Base-by-base conservation (phyloP, 2,329 filamentous ascomycete species). In the Proliferodiscus dingleyae region DNA sequence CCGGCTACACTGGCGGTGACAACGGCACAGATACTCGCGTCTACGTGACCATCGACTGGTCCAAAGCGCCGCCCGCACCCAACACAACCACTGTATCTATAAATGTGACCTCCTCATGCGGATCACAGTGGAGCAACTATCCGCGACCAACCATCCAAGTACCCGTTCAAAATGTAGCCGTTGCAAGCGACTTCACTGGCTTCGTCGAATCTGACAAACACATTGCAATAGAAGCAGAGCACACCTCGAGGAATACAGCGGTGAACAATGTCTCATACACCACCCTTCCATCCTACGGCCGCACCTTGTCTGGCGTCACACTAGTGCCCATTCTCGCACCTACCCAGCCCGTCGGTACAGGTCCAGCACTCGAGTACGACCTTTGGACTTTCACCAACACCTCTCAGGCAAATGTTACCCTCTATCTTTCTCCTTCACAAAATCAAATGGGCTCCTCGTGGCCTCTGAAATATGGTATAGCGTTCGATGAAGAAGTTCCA, bases 191-290 rank as follows among this genome's bases (percentile, higher is more conserved):
- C 43, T 85, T 83, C 62, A 47, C 64, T 23, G 82, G 81, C 3
- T 85, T 82, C 50, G 70, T 84, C 37, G 82, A 86, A 62, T 74
- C 74, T 0, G 79, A 84, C 54, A 66, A 68, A n/a, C 67, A 73
- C 43, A 66, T 81, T 18, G 65, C 77, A 10, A 78, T 81, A 37
- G 72, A 79, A 48, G 77, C 71, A 0, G 67, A 71, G 1, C 71
- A 80, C 51, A 74, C 58, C 18, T 61, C 62, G 2, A 72, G 61
- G 65, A 76, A 61, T 60, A 68, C 55, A 61, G 73, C 49, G 45
- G 67, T 43, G 51, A 50, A 59, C 1, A 55, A 58, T 13, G 60
- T 65, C 1, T 51, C 55, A 0, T 82, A 81, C 61, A 69, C 71
- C 45, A 72, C 69, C 0, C 70, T 83, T 38, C 65, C 69, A 9